Conservation (phyloP, 2,329 filamentous ascomycete genomes). For the Pyrenochaeta sp. region DNA sequence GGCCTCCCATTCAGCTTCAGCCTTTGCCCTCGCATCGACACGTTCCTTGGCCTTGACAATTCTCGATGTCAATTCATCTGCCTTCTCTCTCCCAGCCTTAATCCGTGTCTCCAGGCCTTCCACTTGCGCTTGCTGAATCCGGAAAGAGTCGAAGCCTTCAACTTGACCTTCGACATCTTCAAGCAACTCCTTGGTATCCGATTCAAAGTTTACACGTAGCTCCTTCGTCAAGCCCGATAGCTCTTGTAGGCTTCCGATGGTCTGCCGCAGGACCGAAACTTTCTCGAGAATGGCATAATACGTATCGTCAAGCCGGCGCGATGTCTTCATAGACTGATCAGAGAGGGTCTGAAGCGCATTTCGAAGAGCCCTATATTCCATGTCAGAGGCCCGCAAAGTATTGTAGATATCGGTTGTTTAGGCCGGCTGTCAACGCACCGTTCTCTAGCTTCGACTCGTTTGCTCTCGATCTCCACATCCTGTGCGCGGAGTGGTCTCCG, state of each 20-base stretch:
- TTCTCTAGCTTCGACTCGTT: constrained; percentile 45
- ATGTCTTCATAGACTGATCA: constrained; percentile 67
- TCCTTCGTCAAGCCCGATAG: constrained; percentile 68
- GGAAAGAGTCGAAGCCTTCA: constrained; percentile 67
- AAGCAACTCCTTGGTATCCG: constrained; percentile 66
- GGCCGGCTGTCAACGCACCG: constrained; percentile 34
- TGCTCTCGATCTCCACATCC: constrained; percentile 50
- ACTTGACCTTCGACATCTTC: constrained; percentile 69
- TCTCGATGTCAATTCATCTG: constrained; percentile 66
- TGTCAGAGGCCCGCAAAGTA: constrained; percentile 20
- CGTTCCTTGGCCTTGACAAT: constrained; percentile 69
- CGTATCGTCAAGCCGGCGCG: constrained; percentile 72
- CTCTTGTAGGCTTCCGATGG: constrained; percentile 69
- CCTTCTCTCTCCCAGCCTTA: constrained; percentile 64
- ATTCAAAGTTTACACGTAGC: constrained; percentile 65
- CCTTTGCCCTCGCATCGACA: constrained; percentile 72
- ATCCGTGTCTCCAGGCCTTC: constrained; percentile 68
- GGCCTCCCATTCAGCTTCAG: constrained; percentile 73
- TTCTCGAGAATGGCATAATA: constrained; percentile 78
- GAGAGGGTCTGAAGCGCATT: constrained; percentile 57
- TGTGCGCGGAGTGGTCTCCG: constrained; percentile 45
- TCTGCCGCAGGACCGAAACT: constrained; percentile 68
- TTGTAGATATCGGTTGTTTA: background rate
- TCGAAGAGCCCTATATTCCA: constrained; percentile 46
- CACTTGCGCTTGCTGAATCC: constrained; percentile 70